Evolutionary conservation across 1,139 yeast species (phyloP), one percentile per base, ranked within the genome.

Genomic region (Sugiyamaella grinbergsii): DNA sequence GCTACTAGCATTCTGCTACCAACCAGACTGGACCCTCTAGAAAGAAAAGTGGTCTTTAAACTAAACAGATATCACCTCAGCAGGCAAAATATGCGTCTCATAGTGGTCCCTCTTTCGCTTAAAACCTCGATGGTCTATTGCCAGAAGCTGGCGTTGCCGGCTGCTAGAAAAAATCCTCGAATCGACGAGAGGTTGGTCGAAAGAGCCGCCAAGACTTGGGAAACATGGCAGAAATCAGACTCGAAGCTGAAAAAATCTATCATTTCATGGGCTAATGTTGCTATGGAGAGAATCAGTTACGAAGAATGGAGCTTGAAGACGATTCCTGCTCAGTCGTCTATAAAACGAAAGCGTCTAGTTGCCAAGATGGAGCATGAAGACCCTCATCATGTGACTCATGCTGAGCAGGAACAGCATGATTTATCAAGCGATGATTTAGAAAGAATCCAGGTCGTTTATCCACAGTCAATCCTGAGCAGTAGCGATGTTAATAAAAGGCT

Each of bases 161-260:
- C 61, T 2, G 64, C 67, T 1, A 50, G 62, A 10, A 28, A 41
- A 10, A 60, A 58, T 34, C 72, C 71, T 1, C 58, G 73, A 33
- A 48, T 70, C 18, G 73, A 70, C 53, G 73, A 70, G 38, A 75
- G 77, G 54, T 58, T 81, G 2, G 76, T 75, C 0, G 67, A 62
- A 28, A 71, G 78, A 62, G 81, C 80, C 13, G 69, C 77, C 23
- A 71, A 71, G 48, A 63, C 74, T 3, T 83, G 89, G 77, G 58
- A 61, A 19, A 66, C 65, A 20, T 65, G 79, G 65, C 70, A 67
- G 44, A 58, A 60, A 10, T 74, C 80, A 4, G 72, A 73, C 7
- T 72, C 70, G 41, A 62, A 67, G 19, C 68, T 73, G 61, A 77
- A 78, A 59, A 67, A 70, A 57, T 67, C 64, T 42, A 70, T 79